Base-by-base conservation (phyloP, 176 grass and related monocot genomes). In the Phoenix dactylifera region DNA sequence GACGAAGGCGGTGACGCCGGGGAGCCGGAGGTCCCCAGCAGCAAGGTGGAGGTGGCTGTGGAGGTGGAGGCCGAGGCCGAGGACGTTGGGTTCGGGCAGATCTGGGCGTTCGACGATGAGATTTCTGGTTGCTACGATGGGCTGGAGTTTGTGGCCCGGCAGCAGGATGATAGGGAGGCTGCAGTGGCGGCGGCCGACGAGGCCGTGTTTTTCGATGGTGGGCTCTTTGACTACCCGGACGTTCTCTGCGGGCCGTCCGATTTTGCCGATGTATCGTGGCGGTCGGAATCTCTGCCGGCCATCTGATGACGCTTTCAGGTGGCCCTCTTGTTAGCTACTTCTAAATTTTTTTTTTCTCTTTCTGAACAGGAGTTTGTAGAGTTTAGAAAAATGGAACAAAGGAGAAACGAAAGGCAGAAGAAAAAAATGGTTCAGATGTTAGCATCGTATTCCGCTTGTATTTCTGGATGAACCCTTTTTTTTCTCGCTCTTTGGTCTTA, bases 51-150 rank as follows among this genome's bases (percentile, higher is more conserved):
- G 1, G 20, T 20, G 20, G 20, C 20, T 20, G 72, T 20, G 32
- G 66, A 54, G 1, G 59, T 17, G 3, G 76, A 52, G 1, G 62
- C 56, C n/a, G 49, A 24, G 23, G 66, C 51, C n/a, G 65, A 20
- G 10, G 5, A 57, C 15, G 1, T 19, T 1, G 50, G 4, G 3
- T 74, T 82, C 15, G 75, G 68, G 1, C 79, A 79, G 66, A 71
- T 87, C 57, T 87, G 84, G 84, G 71, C 57, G 3, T 82, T 87
- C 52, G 79, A 79, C 51, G 84, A 86, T 19, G 84, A 78, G 61
- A 75, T 75, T 1, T 66, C 20, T 3, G 74, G 69, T 0, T 62
- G 76, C 6, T 72, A 67, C 17, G 72, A 26, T 44, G 35, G 35
- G 7, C 35, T 44, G 0, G 67, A 4, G 0, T 82, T 58, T 56